Percentiles rank a stretch among this genome's conserved stretches.
Evolutionary conservation across 2,329 filamentous ascomycete genomes (phyloP).

Genomic region (Exophiala bonariae): DNA sequence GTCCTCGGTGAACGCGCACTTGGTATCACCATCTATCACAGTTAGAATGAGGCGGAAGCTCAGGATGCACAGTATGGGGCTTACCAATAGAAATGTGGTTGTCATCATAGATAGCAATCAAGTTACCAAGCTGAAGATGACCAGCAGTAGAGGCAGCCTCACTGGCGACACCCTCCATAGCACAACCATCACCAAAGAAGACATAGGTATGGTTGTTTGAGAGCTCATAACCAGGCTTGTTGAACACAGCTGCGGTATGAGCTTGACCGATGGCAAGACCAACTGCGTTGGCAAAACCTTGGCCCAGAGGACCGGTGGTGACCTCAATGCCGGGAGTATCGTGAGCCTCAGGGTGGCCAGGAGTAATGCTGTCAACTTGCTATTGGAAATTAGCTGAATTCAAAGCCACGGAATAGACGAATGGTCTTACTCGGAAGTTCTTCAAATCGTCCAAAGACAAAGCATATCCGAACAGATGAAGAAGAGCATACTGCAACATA

Average conservation of each 20-base stretch:
- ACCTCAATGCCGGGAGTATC: conserved; percentile 97
- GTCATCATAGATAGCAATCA: conserved; percentile 96
- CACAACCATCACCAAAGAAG: conserved; percentile 97
- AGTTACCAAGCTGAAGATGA: conserved; percentile 95
- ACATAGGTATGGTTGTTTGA: conserved; percentile 95
- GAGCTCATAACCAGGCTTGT: conserved; percentile 90
- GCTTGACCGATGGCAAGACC: conserved; percentile 96
- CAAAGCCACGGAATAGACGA: conserved; percentile 49
- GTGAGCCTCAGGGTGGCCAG: conserved; percentile 93
- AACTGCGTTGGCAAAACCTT: conserved; percentile 96
- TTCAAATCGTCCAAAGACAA: conserved; percentile 90
- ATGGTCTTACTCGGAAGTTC: conserved; percentile 80
- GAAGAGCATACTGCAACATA: conserved; percentile 98
- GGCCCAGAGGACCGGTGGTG: conserved; percentile 94
- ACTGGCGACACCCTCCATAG: conserved; percentile 95
- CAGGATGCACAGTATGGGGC: conserved; percentile 25
- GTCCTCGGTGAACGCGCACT: conserved; percentile 95
- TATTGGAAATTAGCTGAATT: conserved; percentile 34
- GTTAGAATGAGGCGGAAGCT: conserved; percentile 6
- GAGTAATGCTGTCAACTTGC: conserved; percentile 78
- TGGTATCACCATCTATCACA: conserved; percentile 80
- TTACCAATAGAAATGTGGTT: conserved; percentile 88
- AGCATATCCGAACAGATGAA: conserved; percentile 92
- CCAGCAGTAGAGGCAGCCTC: conserved; percentile 92
- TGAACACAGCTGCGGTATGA: conserved; percentile 87